Conservation (phyloP, 495 filamentous ascomycete genomes). For the Cudoniella acicularis region DNA sequence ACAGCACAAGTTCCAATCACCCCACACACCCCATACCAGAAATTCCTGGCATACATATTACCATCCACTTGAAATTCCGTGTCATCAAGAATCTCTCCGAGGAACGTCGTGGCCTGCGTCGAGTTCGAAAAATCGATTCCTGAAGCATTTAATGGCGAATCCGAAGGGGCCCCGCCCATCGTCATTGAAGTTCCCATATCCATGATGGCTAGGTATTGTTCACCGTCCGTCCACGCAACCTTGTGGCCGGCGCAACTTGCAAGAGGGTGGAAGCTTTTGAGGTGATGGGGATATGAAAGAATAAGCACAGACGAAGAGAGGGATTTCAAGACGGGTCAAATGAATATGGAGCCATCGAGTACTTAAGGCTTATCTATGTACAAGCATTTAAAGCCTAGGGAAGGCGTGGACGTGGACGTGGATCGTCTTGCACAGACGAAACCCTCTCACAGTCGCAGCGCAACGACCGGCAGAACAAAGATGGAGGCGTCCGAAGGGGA, state of each 20-base stretch:
- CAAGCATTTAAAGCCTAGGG: no score
- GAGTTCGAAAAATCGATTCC: slow-evolving; percentile 22
- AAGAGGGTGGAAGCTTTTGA: no score
- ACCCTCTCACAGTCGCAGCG: no score
- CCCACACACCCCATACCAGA: slow-evolving; percentile 23
- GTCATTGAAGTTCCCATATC: slow-evolving; percentile 10
- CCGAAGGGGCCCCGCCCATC: slow-evolving; percentile 14
- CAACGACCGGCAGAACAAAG: not conserved
- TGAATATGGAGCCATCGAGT: no score
- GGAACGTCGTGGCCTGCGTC: slow-evolving; percentile 16
- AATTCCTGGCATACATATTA: slow-evolving; percentile 20
- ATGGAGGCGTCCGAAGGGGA: not conserved
- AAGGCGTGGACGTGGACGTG: no score
- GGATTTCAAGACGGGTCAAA: no score
- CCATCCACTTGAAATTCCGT: slow-evolving; percentile 16
- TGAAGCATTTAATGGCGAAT: slow-evolving; percentile 17
- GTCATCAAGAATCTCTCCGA: slow-evolving; percentile 23
- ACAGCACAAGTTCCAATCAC: slow-evolving; percentile 14
- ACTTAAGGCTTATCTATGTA: no score
- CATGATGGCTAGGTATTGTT: slow-evolving; percentile 4
- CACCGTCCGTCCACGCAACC: no score
- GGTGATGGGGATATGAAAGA: no score
- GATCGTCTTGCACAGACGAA: no score
- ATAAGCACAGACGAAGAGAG: no score
- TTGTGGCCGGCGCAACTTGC: no score